Conservation (phyloP, 257 asterid species). For the Plantago major region DNA sequence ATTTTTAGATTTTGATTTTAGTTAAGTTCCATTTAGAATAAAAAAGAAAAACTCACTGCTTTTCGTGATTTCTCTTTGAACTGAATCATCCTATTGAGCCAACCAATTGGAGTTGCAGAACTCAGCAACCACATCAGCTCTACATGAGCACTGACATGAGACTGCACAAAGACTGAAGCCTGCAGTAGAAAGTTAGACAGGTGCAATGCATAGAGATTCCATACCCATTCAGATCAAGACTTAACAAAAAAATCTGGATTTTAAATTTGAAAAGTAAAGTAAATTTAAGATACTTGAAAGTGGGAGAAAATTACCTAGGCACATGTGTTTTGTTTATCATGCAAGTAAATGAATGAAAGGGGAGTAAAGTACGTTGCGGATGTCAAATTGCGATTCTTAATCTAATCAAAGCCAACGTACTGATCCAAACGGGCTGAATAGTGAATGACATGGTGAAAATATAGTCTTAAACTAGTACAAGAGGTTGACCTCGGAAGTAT, state of each 20-base stretch:
- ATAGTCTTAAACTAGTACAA: slow-evolving; percentile 14
- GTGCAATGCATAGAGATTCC: slow-evolving; percentile 15
- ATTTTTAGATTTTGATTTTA: too few species aligned
- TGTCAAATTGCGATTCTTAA: too few species aligned
- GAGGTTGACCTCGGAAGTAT: slow-evolving; percentile 86
- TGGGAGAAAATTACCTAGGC: too few species aligned
- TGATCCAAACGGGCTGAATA: too few species aligned
- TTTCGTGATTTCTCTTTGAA: slow-evolving; percentile 92
- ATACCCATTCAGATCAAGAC: too few species aligned
- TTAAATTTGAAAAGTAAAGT: too few species aligned
- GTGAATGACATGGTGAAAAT: slow-evolving; percentile 3
- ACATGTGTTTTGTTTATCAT: too few species aligned
- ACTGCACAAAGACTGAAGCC: slow-evolving; percentile 99
- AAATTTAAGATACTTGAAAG: too few species aligned
- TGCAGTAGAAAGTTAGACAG: slow-evolving; percentile 33
- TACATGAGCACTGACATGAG: slow-evolving; percentile 92
- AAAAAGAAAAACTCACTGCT: slow-evolving; percentile 48
- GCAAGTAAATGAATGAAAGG: too few species aligned
- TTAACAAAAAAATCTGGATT: too few species aligned
- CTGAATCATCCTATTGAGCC: slow-evolving; percentile 96
- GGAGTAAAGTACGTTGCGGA: too few species aligned
- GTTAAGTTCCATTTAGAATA: background rate
- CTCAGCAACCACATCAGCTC: slow-evolving; percentile 97
- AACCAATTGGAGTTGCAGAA: slow-evolving; percentile 84
- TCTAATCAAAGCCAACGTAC: too few species aligned